phyloP scores from a whole-genome alignment of 306 rosid species.

The Luffa aegyptiaca region DNA sequence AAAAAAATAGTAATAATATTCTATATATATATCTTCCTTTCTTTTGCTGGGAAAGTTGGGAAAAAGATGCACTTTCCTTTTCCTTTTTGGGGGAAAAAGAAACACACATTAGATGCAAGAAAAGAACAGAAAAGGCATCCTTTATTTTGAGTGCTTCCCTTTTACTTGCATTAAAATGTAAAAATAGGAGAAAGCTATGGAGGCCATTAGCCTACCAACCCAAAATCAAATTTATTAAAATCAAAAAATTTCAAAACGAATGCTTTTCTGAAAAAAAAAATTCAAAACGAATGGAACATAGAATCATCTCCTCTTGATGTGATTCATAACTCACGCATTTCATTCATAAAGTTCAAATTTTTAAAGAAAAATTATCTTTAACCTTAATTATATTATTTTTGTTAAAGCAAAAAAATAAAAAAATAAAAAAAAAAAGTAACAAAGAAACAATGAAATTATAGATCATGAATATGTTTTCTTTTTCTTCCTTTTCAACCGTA shows the following conservation, averaged over 20 bases:
- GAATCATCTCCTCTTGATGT: not conserved
- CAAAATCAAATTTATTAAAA: not conserved
- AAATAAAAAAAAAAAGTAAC: no score
- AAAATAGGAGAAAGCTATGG: not conserved
- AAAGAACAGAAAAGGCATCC: constrained; percentile 6
- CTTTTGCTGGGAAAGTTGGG: constrained; percentile 2
- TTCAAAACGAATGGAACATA: not conserved
- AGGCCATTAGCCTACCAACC: not conserved
- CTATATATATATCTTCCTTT: not conserved
- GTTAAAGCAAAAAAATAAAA: no score
- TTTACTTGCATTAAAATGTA: not conserved
- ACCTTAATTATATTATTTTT: no score
- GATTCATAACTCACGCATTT: not conserved
- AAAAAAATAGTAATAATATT: not conserved
- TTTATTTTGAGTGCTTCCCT: not conserved
- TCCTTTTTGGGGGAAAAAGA: not conserved
- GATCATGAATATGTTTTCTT: no score
- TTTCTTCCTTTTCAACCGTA: no score
- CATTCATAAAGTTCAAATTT: no score
- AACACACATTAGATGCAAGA: not conserved
- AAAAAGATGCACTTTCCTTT: constrained; percentile 1
- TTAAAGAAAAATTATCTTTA: not conserved
- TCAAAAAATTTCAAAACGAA: not conserved
- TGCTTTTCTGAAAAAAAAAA: no score
- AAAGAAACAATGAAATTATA: no score